phyloP scores from a whole-genome alignment of 345 rosid species.

The Boechera divaricarpa region DNA sequence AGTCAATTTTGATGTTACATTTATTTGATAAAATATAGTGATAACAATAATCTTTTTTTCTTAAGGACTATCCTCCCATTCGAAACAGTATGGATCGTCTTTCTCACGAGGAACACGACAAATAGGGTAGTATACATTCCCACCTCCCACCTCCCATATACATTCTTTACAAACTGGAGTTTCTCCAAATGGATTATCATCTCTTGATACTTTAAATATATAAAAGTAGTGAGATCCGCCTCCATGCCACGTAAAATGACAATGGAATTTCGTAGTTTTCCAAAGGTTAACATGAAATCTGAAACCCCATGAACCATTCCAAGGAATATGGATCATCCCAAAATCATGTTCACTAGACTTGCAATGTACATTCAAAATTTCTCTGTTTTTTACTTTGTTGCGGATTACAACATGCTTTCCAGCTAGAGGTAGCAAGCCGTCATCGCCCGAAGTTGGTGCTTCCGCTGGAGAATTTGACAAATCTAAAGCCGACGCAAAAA shows the following conservation, averaged over 20 bases:
- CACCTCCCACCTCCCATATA: not conserved
- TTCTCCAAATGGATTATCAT: not conserved
- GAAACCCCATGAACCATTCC: slow-evolving; percentile 2
- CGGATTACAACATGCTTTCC: slow-evolving; percentile 10
- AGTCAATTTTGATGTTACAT: not conserved
- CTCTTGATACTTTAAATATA: slow-evolving; percentile 25
- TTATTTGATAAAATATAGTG: not conserved
- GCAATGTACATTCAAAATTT: slow-evolving; percentile 21
- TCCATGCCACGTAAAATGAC: slow-evolving; percentile 15
- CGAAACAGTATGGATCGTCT: not conserved
- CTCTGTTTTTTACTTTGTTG: not conserved
- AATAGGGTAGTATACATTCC: not conserved
- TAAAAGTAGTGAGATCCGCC: slow-evolving; percentile 16
- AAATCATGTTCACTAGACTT: slow-evolving; percentile 5
- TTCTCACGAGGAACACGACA: not conserved
- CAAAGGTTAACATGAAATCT: slow-evolving; percentile 18
- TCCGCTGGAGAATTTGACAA: not conserved
- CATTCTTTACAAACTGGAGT: slow-evolving; percentile 19
- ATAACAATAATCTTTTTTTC: not conserved
- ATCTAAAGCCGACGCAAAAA: slow-evolving; percentile 1
- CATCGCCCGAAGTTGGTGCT: not conserved
- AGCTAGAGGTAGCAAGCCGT: slow-evolving; percentile 12
- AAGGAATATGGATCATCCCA: slow-evolving; percentile 1
- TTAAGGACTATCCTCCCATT: slow-evolving; percentile 1
- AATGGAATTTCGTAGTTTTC: not conserved